phyloP scores from a whole-genome alignment of 2,329 filamentous ascomycete species.

The Aspergillus sp. region DNA sequence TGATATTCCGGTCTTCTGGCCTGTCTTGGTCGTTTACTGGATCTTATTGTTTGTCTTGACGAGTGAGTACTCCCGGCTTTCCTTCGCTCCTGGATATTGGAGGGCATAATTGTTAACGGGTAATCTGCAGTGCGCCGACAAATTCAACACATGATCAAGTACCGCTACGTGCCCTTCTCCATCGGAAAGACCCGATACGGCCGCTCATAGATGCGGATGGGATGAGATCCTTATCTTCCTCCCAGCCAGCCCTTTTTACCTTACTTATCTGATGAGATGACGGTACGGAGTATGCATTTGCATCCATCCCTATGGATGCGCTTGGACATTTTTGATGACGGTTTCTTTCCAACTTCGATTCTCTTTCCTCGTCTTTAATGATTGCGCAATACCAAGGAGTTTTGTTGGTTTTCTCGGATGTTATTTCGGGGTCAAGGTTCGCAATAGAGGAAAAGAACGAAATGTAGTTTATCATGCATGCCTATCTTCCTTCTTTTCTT shows the following conservation, averaged over 20 bases:
- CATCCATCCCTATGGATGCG: not conserved
- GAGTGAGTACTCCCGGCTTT: conserved; percentile 61
- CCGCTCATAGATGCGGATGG: conserved; percentile 29
- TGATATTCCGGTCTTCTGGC: conserved; percentile 98
- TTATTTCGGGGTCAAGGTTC: not conserved
- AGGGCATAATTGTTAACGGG: conserved; percentile 12
- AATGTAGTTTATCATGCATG: conserved; percentile 9
- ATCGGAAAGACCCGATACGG: conserved; percentile 83
- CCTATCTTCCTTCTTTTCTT: not conserved
- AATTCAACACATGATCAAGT: conserved; percentile 99
- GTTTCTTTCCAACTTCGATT: not conserved
- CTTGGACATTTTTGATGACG: not conserved
- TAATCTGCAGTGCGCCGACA: conserved; percentile 80
- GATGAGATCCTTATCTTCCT: not conserved
- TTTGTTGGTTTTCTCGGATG: not conserved
- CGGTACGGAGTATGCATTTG: conserved; percentile 1
- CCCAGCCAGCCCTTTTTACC: not conserved
- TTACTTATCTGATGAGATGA: conserved; percentile 8
- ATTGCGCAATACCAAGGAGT: not conserved
- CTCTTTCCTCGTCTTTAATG: not conserved
- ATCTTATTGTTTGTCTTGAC: conserved; percentile 93
- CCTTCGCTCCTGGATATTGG: not conserved
- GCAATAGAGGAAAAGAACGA: not conserved
- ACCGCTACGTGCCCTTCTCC: conserved; percentile 93
- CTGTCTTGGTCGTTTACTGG: conserved; percentile 97